phyloP scores from a whole-genome alignment of 169 alveolate genomes.

The Plasmodium chabaudi region DNA sequence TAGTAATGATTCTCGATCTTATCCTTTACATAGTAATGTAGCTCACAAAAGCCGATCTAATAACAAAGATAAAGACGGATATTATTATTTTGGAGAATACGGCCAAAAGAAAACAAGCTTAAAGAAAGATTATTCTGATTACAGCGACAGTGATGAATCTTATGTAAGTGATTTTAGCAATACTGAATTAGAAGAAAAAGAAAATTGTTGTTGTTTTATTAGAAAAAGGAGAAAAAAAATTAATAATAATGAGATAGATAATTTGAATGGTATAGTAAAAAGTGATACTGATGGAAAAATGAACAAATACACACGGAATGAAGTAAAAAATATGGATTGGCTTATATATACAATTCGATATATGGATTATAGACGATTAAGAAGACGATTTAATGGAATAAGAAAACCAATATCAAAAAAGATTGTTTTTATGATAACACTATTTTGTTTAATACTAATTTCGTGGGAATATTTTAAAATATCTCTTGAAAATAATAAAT shows the following conservation, averaged over 20 bases:
- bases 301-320: constrained; percentile 31
- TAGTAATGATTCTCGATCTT: too few relatives aligned
- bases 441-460: constrained; percentile 84
- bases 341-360: constrained; percentile 78
- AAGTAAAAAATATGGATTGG: constrained; percentile 73
- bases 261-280: constrained; percentile 1
- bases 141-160: constrained; percentile 29
- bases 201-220: constrained; percentile 19
- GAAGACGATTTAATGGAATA: constrained; percentile 87
- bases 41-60: background rate
- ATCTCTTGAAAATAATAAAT: constrained; percentile 47
- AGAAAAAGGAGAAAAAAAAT: constrained; percentile 9
- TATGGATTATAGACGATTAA: constrained; percentile 87
- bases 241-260: background rate
- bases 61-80: background rate
- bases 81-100: background rate
- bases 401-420: constrained; percentile 85
- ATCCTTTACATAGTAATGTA: too few relatives aligned
- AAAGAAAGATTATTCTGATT: constrained; percentile 10
- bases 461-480: constrained; percentile 57
- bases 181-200: constrained; percentile 18
- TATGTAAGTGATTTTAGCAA: constrained; percentile 28
- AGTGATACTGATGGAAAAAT: background rate
- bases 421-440: constrained; percentile 79
- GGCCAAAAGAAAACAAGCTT: background rate